These are phyloP conservation scores for Talaromyces trachyspermus DNA, from an alignment of 495 filamentous ascomycete genomes.

Conservation along the genomic window DNA sequence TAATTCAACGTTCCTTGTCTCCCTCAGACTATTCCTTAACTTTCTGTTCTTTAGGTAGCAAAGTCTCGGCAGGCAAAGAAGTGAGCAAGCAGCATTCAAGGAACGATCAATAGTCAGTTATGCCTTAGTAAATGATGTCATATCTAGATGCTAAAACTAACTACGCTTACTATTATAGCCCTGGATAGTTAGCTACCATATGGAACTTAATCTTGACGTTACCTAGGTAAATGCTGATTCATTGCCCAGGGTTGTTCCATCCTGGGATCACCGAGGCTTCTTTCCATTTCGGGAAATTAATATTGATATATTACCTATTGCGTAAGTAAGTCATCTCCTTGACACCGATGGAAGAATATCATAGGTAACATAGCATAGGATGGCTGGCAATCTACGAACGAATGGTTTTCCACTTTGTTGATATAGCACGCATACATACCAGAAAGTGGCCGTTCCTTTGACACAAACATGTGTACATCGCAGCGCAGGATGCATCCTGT, in stretches of 20 bases:
- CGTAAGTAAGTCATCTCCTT: no score
- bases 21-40: neutral
- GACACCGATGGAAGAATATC: neutral
- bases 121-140: neutral
- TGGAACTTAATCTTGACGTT: no score
- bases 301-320: neutral
- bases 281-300: neutral
- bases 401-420: neutral
- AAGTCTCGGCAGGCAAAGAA: neutral
- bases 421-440: neutral
- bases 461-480: neutral
- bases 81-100: neutral
- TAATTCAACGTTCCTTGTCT: no score
- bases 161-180: neutral
- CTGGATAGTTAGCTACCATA: neutral
- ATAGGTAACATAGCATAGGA: neutral
- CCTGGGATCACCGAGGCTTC: neutral
- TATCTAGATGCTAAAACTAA: neutral
- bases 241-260: neutral
- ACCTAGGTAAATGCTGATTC: neutral
- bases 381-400: neutral
- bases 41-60: no score
- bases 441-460: neutral
- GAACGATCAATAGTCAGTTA: neutral
- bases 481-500: neutral